phyloP scores from a whole-genome alignment of 306 rosid genomes.

The Arachis hypogaea region DNA sequence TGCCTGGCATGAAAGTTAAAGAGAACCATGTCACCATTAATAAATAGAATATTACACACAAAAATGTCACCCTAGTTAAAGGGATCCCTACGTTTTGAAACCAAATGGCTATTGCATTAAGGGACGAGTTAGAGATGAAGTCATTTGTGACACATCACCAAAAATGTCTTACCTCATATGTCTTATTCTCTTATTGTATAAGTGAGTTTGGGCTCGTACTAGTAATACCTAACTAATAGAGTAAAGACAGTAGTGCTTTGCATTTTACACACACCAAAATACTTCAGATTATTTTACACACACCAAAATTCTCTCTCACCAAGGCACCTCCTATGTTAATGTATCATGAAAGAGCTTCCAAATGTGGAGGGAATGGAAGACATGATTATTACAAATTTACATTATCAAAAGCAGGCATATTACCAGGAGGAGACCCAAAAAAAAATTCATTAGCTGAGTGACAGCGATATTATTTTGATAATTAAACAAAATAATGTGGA shows the following conservation, averaged over 20 bases:
- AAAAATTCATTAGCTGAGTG: background rate
- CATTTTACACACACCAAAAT: background rate
- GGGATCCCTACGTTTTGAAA: background rate
- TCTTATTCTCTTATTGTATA: background rate
- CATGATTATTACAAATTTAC: background rate
- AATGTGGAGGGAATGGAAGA: background rate
- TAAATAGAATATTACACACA: conserved; percentile 39
- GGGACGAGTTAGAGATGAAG: background rate
- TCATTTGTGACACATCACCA: background rate
- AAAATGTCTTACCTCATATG: background rate
- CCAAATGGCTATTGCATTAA: background rate
- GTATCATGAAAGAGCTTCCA: conserved; percentile 9
- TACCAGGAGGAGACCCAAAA: background rate
- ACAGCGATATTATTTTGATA: background rate
- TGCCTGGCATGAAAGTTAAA: conserved; percentile 55
- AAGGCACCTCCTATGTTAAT: background rate
- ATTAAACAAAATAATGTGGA: conserved; percentile 1
- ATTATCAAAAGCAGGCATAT: background rate
- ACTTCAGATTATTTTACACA: too few species aligned
- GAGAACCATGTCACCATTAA: conserved; percentile 11
- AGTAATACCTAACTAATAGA: background rate
- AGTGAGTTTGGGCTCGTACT: background rate
- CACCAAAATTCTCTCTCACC: conserved; percentile 12
- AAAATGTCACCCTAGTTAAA: background rate
- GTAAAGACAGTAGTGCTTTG: conserved; percentile 1